Base-by-base conservation (phyloP, 371 early-diverging fungal genomes). In the Mucor plumbeus region DNA sequence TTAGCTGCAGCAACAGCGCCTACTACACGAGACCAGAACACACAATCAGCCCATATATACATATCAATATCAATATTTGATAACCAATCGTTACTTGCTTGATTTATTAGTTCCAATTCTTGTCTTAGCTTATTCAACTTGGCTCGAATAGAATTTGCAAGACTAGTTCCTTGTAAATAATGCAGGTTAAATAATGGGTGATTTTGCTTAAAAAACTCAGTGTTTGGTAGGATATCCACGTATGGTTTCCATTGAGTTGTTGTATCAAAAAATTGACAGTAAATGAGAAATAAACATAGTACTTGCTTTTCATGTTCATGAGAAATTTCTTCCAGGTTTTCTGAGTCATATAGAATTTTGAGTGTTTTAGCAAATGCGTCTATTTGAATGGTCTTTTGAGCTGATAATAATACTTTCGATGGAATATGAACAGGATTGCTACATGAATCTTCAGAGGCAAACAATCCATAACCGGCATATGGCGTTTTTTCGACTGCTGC, bases 1-100 rank as follows among this genome's bases (percentile, higher is more conserved):
- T 43, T 7, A 33, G 54, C n/a, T 21, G 68, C 67, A 8, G 72
- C 71, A 11, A 63, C 70, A 9, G 82, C 63, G 8, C 77, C 79
- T 4, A 88, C 76, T 0, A 77, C 85, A 21, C 88, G 74, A 1
- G 88, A 83, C 83, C 87, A 84, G 59, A 82, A 79, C 0, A 80
- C 63, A 7, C 78, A 75, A 48, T 88, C 83, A 0, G 85, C 85
- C 86, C 85, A 86, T 4, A 77, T 56, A 63, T 79, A 84, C 61
- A 72, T 67, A 0, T 79, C 75, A n/a, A 84, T 63, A 0, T 77
- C 70, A 3, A 85, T 70, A 6, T 70, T 56, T 14, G 59, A 40
- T 0, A 77, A 43, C 82, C 82, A 85, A 3, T 53, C 59, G 7
- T 63, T 50, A 6, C 77, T 44, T 3, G 59, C 36, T 21, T 15